phyloP scores from a whole-genome alignment of 2,329 filamentous ascomycete species.

The Penicillium freii region DNA sequence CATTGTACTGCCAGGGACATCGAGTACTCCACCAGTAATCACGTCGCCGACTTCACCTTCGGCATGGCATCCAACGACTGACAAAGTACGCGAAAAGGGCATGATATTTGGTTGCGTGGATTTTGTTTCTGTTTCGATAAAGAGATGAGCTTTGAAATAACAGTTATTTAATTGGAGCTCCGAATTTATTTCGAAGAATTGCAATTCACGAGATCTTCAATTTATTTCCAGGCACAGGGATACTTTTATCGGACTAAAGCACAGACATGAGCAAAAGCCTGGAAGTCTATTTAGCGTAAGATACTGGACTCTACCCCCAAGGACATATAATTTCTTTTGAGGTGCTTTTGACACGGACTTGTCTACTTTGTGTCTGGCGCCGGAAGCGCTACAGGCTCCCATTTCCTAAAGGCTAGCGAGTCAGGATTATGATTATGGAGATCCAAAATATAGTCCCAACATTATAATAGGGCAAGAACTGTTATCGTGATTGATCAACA shows the following conservation, averaged over 20 bases:
- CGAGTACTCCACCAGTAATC: constrained; percentile 49
- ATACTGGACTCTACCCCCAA: not conserved
- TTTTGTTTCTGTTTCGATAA: not conserved
- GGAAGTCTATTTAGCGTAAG: not conserved
- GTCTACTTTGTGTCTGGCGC: not conserved
- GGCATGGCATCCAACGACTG: constrained; percentile 26
- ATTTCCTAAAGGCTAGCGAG: not conserved
- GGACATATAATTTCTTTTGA: not conserved
- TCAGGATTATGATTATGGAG: not conserved
- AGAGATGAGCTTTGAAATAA: too few species aligned
- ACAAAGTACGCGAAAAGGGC: constrained; percentile 24
- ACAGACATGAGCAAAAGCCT: not conserved
- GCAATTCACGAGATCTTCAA: not conserved
- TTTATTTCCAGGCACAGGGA: not conserved
- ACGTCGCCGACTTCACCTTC: constrained; percentile 50
- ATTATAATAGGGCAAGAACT: not conserved
- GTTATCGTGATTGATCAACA: not conserved
- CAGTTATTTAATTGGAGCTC: not conserved
- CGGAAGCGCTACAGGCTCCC: not conserved
- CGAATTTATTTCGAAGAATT: not conserved
- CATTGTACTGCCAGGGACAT: constrained; percentile 47
- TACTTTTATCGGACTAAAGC: not conserved
- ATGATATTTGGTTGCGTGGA: constrained; percentile 1
- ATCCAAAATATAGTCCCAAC: not conserved
- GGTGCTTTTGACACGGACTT: not conserved